Evolutionary conservation across 306 rosid genomes (phyloP).

Genomic region (Lathyrus aphaca): DNA sequence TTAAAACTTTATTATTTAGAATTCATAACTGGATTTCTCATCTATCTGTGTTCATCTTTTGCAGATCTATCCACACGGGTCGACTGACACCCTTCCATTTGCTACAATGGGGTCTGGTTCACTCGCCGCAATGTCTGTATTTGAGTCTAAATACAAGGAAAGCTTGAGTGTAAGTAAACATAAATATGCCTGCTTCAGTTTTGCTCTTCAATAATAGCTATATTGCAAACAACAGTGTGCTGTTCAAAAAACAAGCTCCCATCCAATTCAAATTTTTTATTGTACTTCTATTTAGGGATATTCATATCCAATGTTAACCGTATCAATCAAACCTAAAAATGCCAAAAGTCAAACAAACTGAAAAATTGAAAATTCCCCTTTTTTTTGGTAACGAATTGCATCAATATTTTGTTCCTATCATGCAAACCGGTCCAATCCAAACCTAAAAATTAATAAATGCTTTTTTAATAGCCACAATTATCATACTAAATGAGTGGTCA

Average conservation of each 20-base stretch:
- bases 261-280: neutral
- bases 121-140: conserved; percentile 57
- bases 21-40: conserved; percentile 26
- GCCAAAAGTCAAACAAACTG: neutral
- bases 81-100: conserved; percentile 65
- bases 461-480: neutral
- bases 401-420: neutral
- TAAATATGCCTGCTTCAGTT: conserved; percentile 2
- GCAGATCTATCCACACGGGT: conserved; percentile 92
- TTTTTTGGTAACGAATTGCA: neutral
- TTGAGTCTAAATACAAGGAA: conserved; percentile 70
- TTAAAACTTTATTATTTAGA: conserved; percentile 13
- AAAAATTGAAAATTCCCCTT: neutral
- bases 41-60: conserved; percentile 41
- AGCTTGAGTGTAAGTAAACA: conserved; percentile 48
- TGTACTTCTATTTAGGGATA: neutral
- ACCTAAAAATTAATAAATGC: neutral
- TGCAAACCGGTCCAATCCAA: neutral
- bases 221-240: neutral
- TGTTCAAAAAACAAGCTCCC: neutral
- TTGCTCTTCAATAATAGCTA: neutral
- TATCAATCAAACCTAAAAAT: neutral
- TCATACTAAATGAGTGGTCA: neutral
- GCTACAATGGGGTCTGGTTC: conserved; percentile 64
- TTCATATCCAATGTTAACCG: neutral